Conservation (phyloP, 495 filamentous ascomycete genomes). For the Lindgomyces ingoldianus region DNA sequence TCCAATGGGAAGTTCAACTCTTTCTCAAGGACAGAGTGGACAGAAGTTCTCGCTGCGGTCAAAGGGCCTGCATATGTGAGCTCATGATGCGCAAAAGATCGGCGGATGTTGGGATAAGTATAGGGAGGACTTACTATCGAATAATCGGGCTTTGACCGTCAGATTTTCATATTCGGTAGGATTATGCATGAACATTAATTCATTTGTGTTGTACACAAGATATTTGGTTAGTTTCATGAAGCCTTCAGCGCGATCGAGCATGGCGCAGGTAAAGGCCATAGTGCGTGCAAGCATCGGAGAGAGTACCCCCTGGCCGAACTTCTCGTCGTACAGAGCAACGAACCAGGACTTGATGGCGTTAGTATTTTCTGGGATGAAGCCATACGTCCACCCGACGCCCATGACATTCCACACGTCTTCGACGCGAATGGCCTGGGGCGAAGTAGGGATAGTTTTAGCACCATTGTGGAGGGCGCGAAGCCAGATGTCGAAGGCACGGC, state of each 20-base stretch:
- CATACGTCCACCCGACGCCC: conserved; percentile 7
- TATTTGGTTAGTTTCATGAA: conserved; percentile 18
- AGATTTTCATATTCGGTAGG: neutral
- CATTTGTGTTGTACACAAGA: conserved; percentile 11
- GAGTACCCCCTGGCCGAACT: neutral
- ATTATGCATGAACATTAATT: neutral
- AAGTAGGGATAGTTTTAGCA: neutral
- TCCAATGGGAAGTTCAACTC: conserved; percentile 9
- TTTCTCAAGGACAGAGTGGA: conserved; percentile 5
- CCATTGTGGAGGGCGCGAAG: conserved; percentile 10
- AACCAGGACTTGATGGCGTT: conserved; percentile 12
- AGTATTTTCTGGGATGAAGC: conserved; percentile 1
- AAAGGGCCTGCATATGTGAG: conserved; percentile 3
- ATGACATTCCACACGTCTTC: conserved; percentile 1
- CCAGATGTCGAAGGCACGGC: conserved; percentile 4
- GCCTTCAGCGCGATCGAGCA: conserved; percentile 18
- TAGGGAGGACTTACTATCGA: conserved; percentile 4
- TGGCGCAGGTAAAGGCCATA: conserved; percentile 2
- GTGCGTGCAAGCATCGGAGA: neutral
- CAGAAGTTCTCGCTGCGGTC: neutral
- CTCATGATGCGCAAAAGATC: too few species aligned
- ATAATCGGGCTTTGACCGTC: conserved; percentile 1
- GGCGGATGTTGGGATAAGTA: neutral
- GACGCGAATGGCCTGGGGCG: neutral
- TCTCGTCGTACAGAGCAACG: conserved; percentile 2